phyloP scores from a whole-genome alignment of 495 filamentous ascomycete species.

The Penicillium antarcticum region DNA sequence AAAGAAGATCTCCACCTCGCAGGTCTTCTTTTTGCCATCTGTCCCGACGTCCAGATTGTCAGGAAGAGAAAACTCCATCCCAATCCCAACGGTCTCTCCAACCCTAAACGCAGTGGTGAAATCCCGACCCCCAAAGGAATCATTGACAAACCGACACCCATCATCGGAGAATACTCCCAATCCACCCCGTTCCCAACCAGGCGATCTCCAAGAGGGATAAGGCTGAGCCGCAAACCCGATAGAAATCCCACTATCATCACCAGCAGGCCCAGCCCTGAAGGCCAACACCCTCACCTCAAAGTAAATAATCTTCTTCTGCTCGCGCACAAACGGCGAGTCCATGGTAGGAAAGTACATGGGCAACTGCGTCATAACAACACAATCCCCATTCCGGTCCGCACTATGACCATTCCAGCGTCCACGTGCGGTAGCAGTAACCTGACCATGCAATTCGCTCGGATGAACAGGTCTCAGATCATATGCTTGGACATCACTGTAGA shows the following conservation, averaged over 20 bases:
- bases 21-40: slow-evolving; percentile 15
- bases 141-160: slow-evolving; percentile 82
- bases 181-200: slow-evolving; percentile 85
- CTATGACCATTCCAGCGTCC: slow-evolving; percentile 48
- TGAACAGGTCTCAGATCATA: slow-evolving; percentile 45
- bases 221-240: slow-evolving; percentile 78
- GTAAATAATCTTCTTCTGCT: slow-evolving; percentile 62
- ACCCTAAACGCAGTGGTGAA: slow-evolving; percentile 57
- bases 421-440: slow-evolving; percentile 22
- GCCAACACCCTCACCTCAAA: slow-evolving; percentile 67
- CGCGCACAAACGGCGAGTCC: slow-evolving; percentile 63
- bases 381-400: slow-evolving; percentile 35
- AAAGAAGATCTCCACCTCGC: slow-evolving; percentile 68
- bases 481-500: slow-evolving; percentile 36
- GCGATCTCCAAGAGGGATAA: slow-evolving; percentile 83
- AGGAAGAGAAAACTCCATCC: slow-evolving; percentile 61
- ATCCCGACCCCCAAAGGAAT: slow-evolving; percentile 74
- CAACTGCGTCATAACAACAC: slow-evolving; percentile 58
- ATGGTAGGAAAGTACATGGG: slow-evolving; percentile 70
- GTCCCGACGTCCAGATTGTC: slow-evolving; percentile 10
- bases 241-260: slow-evolving; percentile 60
- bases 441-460: slow-evolving; percentile 47
- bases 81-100: slow-evolving; percentile 61
- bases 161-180: slow-evolving; percentile 91
- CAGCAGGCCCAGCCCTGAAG: slow-evolving; percentile 32